Base-by-base conservation (phyloP, 2,329 filamentous ascomycete species). In the Ilyonectria mors-panacis region DNA sequence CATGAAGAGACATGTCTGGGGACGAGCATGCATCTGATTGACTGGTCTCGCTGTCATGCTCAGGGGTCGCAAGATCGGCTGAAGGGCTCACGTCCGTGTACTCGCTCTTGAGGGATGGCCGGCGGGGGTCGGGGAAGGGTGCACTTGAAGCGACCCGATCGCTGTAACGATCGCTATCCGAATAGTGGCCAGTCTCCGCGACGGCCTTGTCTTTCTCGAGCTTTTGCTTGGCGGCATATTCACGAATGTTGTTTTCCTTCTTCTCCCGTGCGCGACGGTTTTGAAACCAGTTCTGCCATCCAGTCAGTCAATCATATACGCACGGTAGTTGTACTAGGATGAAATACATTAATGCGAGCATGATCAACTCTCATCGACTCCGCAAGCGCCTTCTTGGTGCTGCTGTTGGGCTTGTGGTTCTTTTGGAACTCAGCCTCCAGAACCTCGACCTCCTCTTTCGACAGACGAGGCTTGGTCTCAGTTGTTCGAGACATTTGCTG, bases 221-320 rank as follows among this genome's bases (percentile, higher is more conserved):
- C 65, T 76, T 76, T 59, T 82, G 81, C 59, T 75, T 79, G 39
- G 80, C 81, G 42, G 81, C 80, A 60, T 82, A 82, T 66, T 82
- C 80, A 37, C 79, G 77, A 48, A 82, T 82, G 56, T 89, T 89
- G 74, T 85, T 87, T 77, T 90, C 87, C 76, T 91, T 89, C 85
- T 90, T 90, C 69, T 88, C 88, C 78, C 89, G 88, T 59, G 89
- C 89, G 58, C 89, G 85, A 66, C 89, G 83, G 76, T 92, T 92
- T 72, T 92, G 89, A 75, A 92, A 92, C 89, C 89, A 92, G 76
- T 92, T 92, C 89, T 91, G 59, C 10, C 13, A 48, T 12, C n/a
- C 17, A 37, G 78, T 84, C 75, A 83, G 80, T 66, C 21, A 15
- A n/a, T 8, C 23, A 47, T 26, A 21, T 21, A 26, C 26, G 5